These are phyloP conservation scores for Pythium insidiosum DNA, from an alignment of 352 stramenopile species.

Conservation along the genomic window DNA sequence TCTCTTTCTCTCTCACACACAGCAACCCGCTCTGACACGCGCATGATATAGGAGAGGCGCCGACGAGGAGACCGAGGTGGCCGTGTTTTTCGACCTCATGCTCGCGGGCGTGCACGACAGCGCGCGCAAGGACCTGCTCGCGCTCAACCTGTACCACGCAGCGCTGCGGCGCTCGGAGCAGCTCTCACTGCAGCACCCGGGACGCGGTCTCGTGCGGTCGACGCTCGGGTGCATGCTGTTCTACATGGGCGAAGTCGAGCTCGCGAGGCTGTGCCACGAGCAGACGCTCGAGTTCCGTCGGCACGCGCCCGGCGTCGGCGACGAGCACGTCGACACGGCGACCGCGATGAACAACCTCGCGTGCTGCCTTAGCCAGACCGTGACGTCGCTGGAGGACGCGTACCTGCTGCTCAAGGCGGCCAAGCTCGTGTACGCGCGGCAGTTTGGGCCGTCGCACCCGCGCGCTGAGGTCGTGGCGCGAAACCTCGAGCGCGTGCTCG, in stretches of 20 bases:
- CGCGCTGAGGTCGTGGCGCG: constrained; percentile 31
- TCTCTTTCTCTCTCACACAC: no score
- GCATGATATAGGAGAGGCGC: not conserved
- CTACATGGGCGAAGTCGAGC: constrained; percentile 33
- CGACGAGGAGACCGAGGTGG: constrained; percentile 22
- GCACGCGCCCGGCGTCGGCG: constrained; percentile 15
- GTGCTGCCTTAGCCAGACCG: constrained; percentile 45
- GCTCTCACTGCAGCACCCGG: constrained; percentile 26
- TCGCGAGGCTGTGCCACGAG: constrained; percentile 50
- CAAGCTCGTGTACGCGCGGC: constrained; percentile 32
- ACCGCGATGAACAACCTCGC: constrained; percentile 72
- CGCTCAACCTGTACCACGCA: constrained; percentile 38
- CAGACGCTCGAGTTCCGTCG: constrained; percentile 30
- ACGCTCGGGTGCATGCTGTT: constrained; percentile 49
- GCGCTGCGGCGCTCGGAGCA: constrained; percentile 30
- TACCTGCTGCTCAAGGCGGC: constrained; percentile 51
- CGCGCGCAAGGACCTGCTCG: constrained; percentile 33
- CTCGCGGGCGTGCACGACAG: constrained; percentile 51
- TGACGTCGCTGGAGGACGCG: constrained; percentile 32
- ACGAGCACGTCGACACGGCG: constrained; percentile 44
- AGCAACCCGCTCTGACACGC: not conserved
- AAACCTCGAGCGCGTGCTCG: constrained; percentile 37
- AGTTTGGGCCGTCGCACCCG: constrained; percentile 32
- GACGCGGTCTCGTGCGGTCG: constrained; percentile 32
- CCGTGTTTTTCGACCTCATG: constrained; percentile 45